Base-by-base conservation (phyloP, 2,329 filamentous ascomycete species). In the Diplodia scrobiculata region DNA sequence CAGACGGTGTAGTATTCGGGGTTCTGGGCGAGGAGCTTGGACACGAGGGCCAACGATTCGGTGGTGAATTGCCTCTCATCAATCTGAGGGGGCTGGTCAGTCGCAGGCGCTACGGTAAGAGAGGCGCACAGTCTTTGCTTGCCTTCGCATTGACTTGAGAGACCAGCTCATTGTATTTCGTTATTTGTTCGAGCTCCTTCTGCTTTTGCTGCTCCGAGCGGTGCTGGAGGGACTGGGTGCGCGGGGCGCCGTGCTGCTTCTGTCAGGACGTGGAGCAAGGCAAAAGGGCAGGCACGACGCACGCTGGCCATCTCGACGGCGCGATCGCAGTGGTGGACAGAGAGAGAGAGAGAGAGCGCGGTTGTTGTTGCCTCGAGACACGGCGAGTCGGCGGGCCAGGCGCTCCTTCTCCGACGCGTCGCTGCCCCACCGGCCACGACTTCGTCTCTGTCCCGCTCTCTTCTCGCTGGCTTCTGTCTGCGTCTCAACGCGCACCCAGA, bases 1-100 rank as follows among this genome's bases (percentile, higher is more conserved):
- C 91, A 96, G 84, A 92, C 85, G 66, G 91, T 94, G 80, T 95
- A 95, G 82, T 93, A 93, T 78, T 96, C 91, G 29, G 91, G 91
- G 76, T 96, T 96, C 72, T 89, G 84, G 54, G 84, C 84, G 64
- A 94, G 83, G 52, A 95, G 84, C 70, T 86, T 87, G n/a, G 89
- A 88, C 38, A 89, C 90, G 65, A 90, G 84, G 69, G 85, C 80
- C 72, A 93, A 86, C 48, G 87, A 84, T 66, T 86, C 82, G 65
- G 80, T 71, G 50, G 82, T 83, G 75, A 82, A 84, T 70, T 84
- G 79, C 68, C 74, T 75, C 60, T 81, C 75, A 1, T 77, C 71
- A 67, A 83, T 75, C 81, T 83, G 68, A 5, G 27, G 32, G 25
- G 21, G 27, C 9, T 5, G 6, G 34, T 66, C 19, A 66, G 54